Evolutionary conservation across 305 asterid species (phyloP), one percentile per base, ranked within the genome.

Genomic region (Salvia sclarea): DNA sequence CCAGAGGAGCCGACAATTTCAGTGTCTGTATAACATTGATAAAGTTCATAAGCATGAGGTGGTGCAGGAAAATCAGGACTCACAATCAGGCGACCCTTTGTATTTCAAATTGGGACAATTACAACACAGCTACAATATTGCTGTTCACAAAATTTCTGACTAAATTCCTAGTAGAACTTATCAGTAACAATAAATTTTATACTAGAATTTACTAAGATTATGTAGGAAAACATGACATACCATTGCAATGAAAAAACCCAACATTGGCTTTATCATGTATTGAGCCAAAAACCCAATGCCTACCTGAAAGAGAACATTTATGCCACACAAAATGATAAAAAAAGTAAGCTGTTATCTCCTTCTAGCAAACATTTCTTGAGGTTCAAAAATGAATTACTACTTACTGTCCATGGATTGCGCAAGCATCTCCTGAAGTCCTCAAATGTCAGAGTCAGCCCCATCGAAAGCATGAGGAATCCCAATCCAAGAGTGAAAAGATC

Each of bases 271-370:
- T 80, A 91, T 87, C 64, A 91, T 60, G 83, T 85, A 93, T 72
- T 93, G 98, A 68, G 96, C 96, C 79, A 88, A 79, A 81, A 93
- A 93, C 69, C 98, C 98, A n/a, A 93, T 88, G 72, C 97, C 98
- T 44, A 92, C 97, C 97, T 92, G 86, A 66, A 75, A 71, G 59
- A 30, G 57, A 67, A 31, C 37, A 54, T 72, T 9, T 13, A 59
- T 44, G 63, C 59, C 67, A 52, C 54, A 73, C 28, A 65, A 55
- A 56, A 21, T 56, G 62, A 37, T 53, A 72, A 75, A 62, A 56
- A 35, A 64, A 43, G 62, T 52, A 77, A 76, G 60, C 35, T 60
- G 5, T 10, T 64, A 74, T 57, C 24, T 45, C 50, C 72, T 50
- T 56, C 10, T 6, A 12, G 68, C 17, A 60, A 71, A 45, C 17